phyloP scores from a whole-genome alignment of 345 rosid genomes.

The Eucalyptus cladocalyx region DNA sequence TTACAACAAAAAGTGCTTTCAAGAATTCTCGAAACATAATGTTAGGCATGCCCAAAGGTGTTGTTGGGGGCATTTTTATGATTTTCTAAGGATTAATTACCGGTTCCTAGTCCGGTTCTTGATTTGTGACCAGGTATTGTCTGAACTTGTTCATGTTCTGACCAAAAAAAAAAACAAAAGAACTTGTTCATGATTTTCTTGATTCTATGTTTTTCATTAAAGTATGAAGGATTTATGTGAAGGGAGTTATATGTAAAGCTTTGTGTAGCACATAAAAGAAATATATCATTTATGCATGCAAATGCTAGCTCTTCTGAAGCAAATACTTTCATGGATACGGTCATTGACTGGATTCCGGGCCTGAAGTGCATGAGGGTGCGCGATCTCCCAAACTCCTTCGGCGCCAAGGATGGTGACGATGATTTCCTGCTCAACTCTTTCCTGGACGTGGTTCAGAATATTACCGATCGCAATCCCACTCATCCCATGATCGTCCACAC shows the following conservation, averaged over 20 bases:
- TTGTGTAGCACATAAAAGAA: background rate
- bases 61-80: background rate
- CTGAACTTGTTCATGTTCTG: no score
- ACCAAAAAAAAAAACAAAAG: no score
- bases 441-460: background rate
- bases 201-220: background rate
- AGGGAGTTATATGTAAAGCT: background rate
- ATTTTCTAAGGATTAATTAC: background rate
- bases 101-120: background rate
- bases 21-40: background rate
- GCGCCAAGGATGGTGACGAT: conserved; percentile 15
- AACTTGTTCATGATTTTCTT: no score
- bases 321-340: conserved; percentile 3
- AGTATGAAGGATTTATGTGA: background rate
- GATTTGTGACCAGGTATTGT: no score
- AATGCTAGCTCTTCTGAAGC: background rate
- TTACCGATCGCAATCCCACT: conserved; percentile 6
- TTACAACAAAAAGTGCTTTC: background rate
- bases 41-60: background rate
- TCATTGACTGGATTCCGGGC: conserved; percentile 23
- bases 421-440: background rate
- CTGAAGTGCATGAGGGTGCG: conserved; percentile 18
- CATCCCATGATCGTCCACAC: conserved; percentile 30
- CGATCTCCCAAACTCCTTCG: conserved; percentile 22
- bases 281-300: background rate